Conservation (phyloP, 331 rosid species). For the Arachis monticola region DNA sequence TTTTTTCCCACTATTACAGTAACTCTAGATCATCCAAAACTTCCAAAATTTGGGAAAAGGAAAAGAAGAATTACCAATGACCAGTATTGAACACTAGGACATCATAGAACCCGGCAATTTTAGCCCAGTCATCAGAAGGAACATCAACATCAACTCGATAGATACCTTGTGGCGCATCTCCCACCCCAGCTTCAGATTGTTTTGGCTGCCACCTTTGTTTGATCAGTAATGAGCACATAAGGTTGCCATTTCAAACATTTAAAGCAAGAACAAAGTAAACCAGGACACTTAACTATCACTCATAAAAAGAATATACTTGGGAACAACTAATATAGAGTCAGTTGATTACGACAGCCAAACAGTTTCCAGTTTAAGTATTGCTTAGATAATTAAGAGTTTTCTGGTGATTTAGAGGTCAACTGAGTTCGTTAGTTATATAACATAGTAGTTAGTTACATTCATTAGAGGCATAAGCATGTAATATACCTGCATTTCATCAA, state of each 20-base stretch:
- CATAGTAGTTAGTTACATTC: not conserved
- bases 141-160: conserved; percentile 84
- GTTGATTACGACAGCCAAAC: conserved; percentile 5
- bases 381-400: not conserved
- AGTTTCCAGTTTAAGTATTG: not conserved
- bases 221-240: conserved; percentile 59
- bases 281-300: conserved; percentile 9
- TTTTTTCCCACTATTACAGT: conserved; percentile 15
- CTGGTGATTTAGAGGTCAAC: not conserved
- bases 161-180: conserved; percentile 64
- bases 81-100: conserved; percentile 91
- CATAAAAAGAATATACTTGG: not conserved
- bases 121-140: conserved; percentile 90
- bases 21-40: not conserved
- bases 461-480: not conserved
- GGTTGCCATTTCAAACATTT: conserved; percentile 46
- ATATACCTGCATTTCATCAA: not conserved
- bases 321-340: not conserved
- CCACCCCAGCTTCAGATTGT: conserved; percentile 42
- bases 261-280: conserved; percentile 25
- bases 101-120: conserved; percentile 75
- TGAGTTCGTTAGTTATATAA: not conserved
- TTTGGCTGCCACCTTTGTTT: conserved; percentile 86
- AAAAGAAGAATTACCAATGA: conserved; percentile 69
- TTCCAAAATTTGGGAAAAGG: conserved; percentile 34